These are phyloP conservation scores for Amanita pseudoporphyria DNA, from an alignment of 768 basidiomycete genomes.

Conservation along the genomic window DNA sequence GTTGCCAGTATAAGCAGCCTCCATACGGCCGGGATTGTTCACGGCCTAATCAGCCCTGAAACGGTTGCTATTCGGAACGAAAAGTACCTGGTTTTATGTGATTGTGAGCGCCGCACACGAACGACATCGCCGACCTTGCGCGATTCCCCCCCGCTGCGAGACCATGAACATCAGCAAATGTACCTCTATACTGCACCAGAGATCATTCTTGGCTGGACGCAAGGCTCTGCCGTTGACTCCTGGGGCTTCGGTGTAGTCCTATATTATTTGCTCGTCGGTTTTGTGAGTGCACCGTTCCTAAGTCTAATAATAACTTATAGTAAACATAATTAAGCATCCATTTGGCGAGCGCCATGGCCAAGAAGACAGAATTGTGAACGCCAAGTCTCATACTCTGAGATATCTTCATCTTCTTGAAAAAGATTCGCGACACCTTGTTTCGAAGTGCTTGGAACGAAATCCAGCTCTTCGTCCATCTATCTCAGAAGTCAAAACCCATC, in stretches of 20 bases:
- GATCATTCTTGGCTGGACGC: constrained; percentile 42
- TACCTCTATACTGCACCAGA: constrained; percentile 41
- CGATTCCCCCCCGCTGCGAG: background rate
- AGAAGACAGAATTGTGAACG: constrained; percentile 12
- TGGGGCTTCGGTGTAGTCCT: constrained; percentile 51
- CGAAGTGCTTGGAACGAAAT: constrained; percentile 49
- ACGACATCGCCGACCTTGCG: constrained; percentile 21
- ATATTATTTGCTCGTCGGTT: constrained; percentile 39
- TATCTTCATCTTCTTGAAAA: constrained; percentile 11
- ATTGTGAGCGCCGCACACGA: constrained; percentile 20
- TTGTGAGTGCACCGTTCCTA: constrained; percentile 20
- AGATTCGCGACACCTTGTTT: constrained; percentile 4
- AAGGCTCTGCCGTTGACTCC: constrained; percentile 42
- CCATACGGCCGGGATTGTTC: constrained; percentile 36
- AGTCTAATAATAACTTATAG: background rate
- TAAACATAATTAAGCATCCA: constrained; percentile 27
- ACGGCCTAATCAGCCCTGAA: constrained; percentile 35
- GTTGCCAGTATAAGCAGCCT: constrained; percentile 32
- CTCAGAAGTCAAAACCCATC: constrained; percentile 32
- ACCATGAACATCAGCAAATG: constrained; percentile 9
- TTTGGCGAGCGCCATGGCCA: constrained; percentile 18
- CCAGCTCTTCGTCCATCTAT: constrained; percentile 35
- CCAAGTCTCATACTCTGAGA: constrained; percentile 11
- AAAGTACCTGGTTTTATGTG: constrained; percentile 38
- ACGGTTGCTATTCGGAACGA: constrained; percentile 31